These are phyloP conservation scores for Globisporangium splendens DNA, from an alignment of 352 stramenopile species.

Conservation along the genomic window DNA sequence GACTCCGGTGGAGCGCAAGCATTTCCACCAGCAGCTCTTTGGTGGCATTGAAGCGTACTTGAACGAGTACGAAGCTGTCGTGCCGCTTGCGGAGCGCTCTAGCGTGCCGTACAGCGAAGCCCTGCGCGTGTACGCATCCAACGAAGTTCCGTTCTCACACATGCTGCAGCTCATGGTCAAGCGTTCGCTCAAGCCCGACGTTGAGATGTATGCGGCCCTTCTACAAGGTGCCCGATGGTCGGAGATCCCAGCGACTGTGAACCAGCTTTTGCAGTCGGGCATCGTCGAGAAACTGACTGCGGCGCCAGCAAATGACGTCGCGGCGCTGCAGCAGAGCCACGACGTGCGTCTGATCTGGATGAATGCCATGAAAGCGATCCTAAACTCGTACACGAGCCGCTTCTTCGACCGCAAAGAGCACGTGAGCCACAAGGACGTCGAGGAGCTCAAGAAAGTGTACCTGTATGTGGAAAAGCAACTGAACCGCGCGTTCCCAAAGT, in stretches of 20 bases:
- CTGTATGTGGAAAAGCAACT: constrained; percentile 59
- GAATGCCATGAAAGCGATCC: constrained; percentile 55
- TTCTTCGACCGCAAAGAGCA: constrained; percentile 43
- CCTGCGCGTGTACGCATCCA: constrained; percentile 52
- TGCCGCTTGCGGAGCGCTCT: constrained; percentile 16
- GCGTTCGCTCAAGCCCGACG: constrained; percentile 38
- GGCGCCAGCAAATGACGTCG: constrained; percentile 1
- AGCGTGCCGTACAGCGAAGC: constrained; percentile 58
- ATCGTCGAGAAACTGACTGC: constrained; percentile 30
- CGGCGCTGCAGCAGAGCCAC: constrained; percentile 21
- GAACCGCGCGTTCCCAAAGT: constrained; percentile 46
- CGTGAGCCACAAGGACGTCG: constrained; percentile 33
- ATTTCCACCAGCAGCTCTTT: constrained; percentile 44
- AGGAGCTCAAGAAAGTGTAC: constrained; percentile 55
- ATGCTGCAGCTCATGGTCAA: constrained; percentile 66
- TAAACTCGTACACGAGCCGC: constrained; percentile 57
- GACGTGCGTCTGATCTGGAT: constrained; percentile 47
- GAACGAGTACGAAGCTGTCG: constrained; percentile 40
- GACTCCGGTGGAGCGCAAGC: constrained; percentile 39
- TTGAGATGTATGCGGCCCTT: constrained; percentile 58
- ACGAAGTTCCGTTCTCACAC: constrained; percentile 42
- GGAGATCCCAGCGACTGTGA: constrained; percentile 61
- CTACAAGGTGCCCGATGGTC: constrained; percentile 61
- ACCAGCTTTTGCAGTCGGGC: constrained; percentile 49
- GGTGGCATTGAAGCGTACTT: constrained; percentile 38